These are phyloP conservation scores for Elsinoe arachidis DNA, from an alignment of 2,329 filamentous ascomycete species.

Conservation along the genomic window DNA sequence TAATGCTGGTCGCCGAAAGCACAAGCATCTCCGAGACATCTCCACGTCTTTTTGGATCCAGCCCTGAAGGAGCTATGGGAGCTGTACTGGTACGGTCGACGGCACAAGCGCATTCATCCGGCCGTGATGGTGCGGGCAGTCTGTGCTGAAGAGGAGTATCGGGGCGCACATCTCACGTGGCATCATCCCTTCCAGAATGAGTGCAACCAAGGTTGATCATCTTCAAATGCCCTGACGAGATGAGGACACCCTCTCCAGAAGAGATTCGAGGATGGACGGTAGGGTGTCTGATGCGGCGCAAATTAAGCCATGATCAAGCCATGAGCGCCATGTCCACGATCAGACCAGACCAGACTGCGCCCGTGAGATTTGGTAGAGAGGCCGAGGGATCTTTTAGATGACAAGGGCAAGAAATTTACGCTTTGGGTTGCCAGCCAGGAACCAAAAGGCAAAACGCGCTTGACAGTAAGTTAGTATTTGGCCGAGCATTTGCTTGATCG, in stretches of 20 bases:
- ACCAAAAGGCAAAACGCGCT: background rate
- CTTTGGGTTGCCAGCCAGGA: background rate
- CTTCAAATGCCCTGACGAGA: background rate
- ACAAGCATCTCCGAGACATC: conserved; percentile 11
- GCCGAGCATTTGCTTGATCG: no score
- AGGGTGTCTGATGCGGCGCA: background rate
- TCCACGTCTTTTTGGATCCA: background rate
- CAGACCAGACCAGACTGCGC: background rate
- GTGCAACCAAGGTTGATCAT: background rate
- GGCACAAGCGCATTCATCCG: background rate
- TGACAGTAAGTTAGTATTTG: background rate
- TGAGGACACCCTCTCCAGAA: background rate
- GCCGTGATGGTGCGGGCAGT: background rate
- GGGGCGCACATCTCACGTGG: conserved; percentile 1
- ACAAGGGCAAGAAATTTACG: background rate
- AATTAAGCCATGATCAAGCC: background rate
- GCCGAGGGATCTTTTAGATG: background rate
- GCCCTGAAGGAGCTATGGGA: background rate
- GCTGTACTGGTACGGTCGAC: background rate
- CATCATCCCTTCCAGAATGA: conserved; percentile 2
- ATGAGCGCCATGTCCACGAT: background rate
- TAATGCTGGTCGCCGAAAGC: background rate
- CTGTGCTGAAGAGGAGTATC: background rate
- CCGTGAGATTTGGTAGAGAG: background rate
- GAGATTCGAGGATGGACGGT: background rate